Evolutionary conservation across 108 stramenopile genomes (phyloP).

Genomic region (Stephanodiscus minutulus): DNA sequence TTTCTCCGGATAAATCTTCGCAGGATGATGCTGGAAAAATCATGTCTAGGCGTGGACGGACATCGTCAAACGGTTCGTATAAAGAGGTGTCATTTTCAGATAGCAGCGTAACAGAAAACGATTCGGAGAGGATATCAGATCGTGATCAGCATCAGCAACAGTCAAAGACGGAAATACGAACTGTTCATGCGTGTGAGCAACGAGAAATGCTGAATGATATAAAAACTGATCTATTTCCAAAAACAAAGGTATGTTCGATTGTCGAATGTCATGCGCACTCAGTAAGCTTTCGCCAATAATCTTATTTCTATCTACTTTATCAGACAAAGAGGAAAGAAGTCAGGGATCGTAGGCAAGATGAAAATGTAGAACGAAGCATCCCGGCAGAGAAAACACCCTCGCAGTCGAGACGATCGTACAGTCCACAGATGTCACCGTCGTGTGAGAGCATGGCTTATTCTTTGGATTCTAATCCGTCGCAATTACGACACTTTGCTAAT

Average conservation of each 20-base stretch:
- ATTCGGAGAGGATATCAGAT: constrained; percentile 4
- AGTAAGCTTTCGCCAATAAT: not conserved
- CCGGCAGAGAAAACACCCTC: not conserved
- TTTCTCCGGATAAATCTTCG: constrained; percentile 1
- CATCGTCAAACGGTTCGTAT: constrained; percentile 1
- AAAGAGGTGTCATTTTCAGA: constrained; percentile 18
- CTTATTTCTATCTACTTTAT: not conserved
- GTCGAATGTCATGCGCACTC: not conserved
- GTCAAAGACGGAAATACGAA: constrained; percentile 2
- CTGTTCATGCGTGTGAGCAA: constrained; percentile 3
- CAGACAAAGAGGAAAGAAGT: constrained; percentile 49
- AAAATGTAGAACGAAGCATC: constrained; percentile 27
- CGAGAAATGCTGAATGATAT: constrained; percentile 2
- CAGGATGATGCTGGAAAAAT: constrained; percentile 1
- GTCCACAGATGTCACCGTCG: constrained; percentile 27
- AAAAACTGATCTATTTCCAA: constrained; percentile 34
- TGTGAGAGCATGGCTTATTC: constrained; percentile 69
- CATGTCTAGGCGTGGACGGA: not conserved
- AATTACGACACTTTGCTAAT: not conserved
- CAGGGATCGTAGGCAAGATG: constrained; percentile 50
- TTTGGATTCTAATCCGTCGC: constrained; percentile 50
- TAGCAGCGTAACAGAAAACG: constrained; percentile 9
- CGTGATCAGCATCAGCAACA: constrained; percentile 8
- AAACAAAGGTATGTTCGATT: constrained; percentile 29
- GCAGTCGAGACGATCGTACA: constrained; percentile 2